Evolutionary conservation across 805 yeast genomes (phyloP), one percentile per base, ranked within the genome.

Genomic region (Ogataea zsoltii): DNA sequence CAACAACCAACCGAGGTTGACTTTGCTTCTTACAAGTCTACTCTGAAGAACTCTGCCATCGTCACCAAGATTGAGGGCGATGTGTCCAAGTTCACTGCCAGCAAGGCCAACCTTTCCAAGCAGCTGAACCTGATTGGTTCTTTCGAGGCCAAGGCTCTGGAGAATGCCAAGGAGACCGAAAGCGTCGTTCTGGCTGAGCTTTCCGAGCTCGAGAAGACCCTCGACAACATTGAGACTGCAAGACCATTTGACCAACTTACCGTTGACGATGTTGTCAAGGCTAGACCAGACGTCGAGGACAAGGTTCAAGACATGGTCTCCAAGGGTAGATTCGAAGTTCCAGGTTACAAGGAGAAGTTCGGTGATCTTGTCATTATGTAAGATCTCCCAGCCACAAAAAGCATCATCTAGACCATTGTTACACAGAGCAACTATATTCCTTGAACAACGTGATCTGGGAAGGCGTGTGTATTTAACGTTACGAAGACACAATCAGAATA

Each of bases 161-260:
- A 88, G 72, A 92, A 91, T 71, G 99, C 99, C 58, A 81, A 88
- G 75, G 81, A 83, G 61, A 94, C 99, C 53, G 97, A 92, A 77
- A 71, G 82, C 54, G 82, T 91, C 60, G 98, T 94, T 52, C 74
- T 82, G 55, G 82, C 84, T 60, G 98, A 94, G 77, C 79, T 94
- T 63, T 74, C 78, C 57, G 90, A 89, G 61, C 82, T 94, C 68
- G 82, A 87, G 70, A 83, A 80, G 72, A 92, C 99, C 50, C 79
- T 94, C 68, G 80, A 82, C 68, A 92, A 94, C 79, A 94, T 94
- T 68, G 96, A 94, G 77, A 73, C 86, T 57, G 97, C 99, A 50
- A 88, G 98, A 79, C 96, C 99, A 62, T 91, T 94, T 65, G 97
- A 89, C 69, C 91, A 94, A 75, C 84, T 94, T 69, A 92, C 97